Evolutionary conservation across 2,329 filamentous ascomycete species (phyloP), one percentile per base, ranked within the genome.

Genomic region (Aspergillus sp.): DNA sequence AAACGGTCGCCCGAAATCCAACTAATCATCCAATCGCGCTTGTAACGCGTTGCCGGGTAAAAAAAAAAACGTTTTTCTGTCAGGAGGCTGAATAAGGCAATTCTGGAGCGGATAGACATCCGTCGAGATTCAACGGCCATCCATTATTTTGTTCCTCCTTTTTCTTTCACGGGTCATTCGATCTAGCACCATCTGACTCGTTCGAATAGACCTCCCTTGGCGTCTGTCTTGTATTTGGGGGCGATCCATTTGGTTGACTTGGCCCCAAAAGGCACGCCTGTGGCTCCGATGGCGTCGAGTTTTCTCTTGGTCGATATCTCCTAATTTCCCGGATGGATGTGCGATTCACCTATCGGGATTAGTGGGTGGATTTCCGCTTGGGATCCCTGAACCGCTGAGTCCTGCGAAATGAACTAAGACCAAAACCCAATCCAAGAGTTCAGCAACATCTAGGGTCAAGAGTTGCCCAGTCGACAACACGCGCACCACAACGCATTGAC

Each of bases 1-100:
- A 60, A 29, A 60, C 58, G 58, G 59, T 48, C 56, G 43, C 49
- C 47, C 50, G 32, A 56, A 52, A 48, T 21, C 44, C 23, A 44
- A 55, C 55, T 50, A 36, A 46, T 42, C 53, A 46, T 42, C 53
- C 56, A 54, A 61, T 58, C 49, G 52, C 46, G 51, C 49, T 49
- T 41, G 45, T 55, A 56, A 50, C 47, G 53, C 32, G 34, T 38
- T 25, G 21, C 14, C 34, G 53, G 49, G 50, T 29, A 29, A 29
- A 21, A 16, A 29, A 29, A 21, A 16, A 42, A 42, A 54, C 47
- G 51, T 52, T 57, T 60, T 57, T 47, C 54, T 44, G 52, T 57
- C 56, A 57, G 31, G 50, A 56, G 34, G 29, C 32, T 49, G 36
- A 54, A 50, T 52, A 55, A 52, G 25, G 25, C 11, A 29, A 29